A percentile compares a stretch with the other conserved stretches of the same genome.
Evolutionary conservation across 192 early-diverging fungal genomes (phyloP).

Genomic region (Coemansia sp.): DNA sequence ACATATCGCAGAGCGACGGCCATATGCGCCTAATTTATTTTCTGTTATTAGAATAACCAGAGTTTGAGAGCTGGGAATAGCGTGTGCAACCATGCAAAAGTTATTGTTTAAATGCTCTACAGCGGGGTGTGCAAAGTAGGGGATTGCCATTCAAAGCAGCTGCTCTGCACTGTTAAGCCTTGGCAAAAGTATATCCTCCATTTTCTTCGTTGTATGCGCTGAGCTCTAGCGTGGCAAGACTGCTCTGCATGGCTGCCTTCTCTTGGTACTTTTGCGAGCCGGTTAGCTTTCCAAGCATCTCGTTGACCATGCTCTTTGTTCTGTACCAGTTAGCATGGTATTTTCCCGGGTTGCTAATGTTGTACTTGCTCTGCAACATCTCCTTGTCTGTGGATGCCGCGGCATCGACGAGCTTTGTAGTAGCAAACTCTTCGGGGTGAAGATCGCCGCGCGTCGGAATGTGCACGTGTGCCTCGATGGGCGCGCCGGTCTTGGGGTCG

Average conservation of each 20-base stretch:
- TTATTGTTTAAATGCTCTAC: not conserved
- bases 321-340: constrained; percentile 52
- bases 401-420: not conserved
- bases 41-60: not conserved
- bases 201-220: constrained; percentile 36
- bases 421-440: constrained; percentile 33
- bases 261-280: constrained; percentile 29
- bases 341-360: constrained; percentile 32
- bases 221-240: constrained; percentile 43
- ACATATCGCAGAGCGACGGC: not conserved
- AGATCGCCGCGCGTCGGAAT: constrained; percentile 43
- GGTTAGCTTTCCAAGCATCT: constrained; percentile 24
- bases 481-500: constrained; percentile 44
- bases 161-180: constrained; percentile 1
- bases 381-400: constrained; percentile 5
- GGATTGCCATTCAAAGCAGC: not conserved
- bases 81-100: not conserved
- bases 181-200: constrained; percentile 37
- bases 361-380: constrained; percentile 30
- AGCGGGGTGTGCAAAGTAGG: not conserved
- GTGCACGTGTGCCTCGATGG: constrained; percentile 28
- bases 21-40: not conserved
- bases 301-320: constrained; percentile 31
- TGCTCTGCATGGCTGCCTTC: constrained; percentile 33
- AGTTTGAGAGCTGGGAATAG: not conserved